phyloP scores from a whole-genome alignment of 352 stramenopile species.

The Pythium volutum region DNA sequence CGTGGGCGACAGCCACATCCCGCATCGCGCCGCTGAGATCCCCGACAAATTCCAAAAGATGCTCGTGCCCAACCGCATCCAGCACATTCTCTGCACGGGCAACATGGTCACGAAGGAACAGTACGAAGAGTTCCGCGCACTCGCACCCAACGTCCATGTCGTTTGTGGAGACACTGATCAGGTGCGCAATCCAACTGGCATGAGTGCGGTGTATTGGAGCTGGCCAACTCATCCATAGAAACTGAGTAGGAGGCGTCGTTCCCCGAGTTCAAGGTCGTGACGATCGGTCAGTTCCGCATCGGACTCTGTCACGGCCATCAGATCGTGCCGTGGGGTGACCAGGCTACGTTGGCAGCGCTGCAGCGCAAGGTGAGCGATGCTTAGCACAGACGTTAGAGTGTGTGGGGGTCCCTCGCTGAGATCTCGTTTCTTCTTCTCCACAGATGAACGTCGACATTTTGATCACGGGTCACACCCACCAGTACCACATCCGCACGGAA shows the following conservation, averaged over 20 bases:
- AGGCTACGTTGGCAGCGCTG: slow-evolving; percentile 82
- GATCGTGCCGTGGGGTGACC: slow-evolving; percentile 89
- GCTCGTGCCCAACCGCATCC: slow-evolving; percentile 96
- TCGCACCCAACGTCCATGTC: slow-evolving; percentile 97
- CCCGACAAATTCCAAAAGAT: slow-evolving; percentile 97
- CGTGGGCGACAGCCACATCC: slow-evolving; percentile 97
- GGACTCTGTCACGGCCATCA: slow-evolving; percentile 98
- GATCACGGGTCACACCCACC: slow-evolving; percentile 93
- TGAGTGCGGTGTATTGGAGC: too few relatives aligned
- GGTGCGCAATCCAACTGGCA: slow-evolving; percentile 24
- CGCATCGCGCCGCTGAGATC: slow-evolving; percentile 91
- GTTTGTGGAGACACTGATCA: slow-evolving; percentile 95
- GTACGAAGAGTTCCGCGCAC: slow-evolving; percentile 92
- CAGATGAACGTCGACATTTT: slow-evolving; percentile 98
- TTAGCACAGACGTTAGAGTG: too few relatives aligned
- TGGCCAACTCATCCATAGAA: too few relatives aligned
- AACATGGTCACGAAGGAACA: slow-evolving; percentile 96
- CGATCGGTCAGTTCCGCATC: slow-evolving; percentile 96
- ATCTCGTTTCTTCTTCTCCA: not conserved
- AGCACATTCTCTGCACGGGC: slow-evolving; percentile 98
- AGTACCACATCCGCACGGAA: slow-evolving; percentile 91
- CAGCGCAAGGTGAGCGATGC: slow-evolving; percentile 74
- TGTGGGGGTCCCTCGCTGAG: not conserved
- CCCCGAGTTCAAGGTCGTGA: slow-evolving; percentile 94
- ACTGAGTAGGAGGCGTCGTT: slow-evolving; percentile 63